These are phyloP conservation scores for Asterophora lycoperdoides DNA, from an alignment of 768 basidiomycete genomes.

Conservation along the genomic window DNA sequence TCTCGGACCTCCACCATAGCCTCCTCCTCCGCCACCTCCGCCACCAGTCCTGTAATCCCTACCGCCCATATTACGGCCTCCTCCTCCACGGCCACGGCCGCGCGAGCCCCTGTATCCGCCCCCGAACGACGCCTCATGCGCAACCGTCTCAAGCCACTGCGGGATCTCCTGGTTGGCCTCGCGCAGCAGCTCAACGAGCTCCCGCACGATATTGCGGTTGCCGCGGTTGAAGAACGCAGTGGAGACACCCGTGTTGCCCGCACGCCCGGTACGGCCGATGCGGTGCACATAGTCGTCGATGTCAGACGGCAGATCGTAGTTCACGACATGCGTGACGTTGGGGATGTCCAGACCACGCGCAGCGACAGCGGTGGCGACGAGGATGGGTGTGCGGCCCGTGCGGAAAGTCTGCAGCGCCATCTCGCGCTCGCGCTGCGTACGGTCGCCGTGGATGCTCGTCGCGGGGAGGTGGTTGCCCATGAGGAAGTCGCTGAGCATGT, in stretches of 20 bases:
- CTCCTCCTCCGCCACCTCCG: conserved; percentile 31
- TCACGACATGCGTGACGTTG: conserved; percentile 97
- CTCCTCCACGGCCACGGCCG: conserved; percentile 55
- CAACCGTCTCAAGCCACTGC: conserved; percentile 82
- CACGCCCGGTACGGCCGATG: conserved; percentile 97
- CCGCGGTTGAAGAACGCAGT: conserved; percentile 96
- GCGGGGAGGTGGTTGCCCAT: conserved; percentile 78
- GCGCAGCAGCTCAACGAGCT: conserved; percentile 87
- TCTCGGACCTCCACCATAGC: conserved; percentile 22
- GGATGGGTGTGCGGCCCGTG: conserved; percentile 88
- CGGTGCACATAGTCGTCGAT: conserved; percentile 99
- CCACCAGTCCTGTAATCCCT: conserved; percentile 43
- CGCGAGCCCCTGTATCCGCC: conserved; percentile 49
- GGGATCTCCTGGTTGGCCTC: conserved; percentile 98
- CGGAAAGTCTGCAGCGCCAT: conserved; percentile 94
- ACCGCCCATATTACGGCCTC: conserved; percentile 42
- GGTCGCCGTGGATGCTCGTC: conserved; percentile 97
- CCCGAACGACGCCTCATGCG: conserved; percentile 73
- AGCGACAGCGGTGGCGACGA: conserved; percentile 98
- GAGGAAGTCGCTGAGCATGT: conserved; percentile 96
- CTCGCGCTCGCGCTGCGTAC: conserved; percentile 97
- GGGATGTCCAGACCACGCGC: conserved; percentile 99
- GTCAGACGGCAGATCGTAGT: conserved; percentile 96
- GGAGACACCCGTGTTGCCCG: conserved; percentile 92
- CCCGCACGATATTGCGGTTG: conserved; percentile 88